Conservation (phyloP, 2,329 filamentous ascomycete species). For the Rutstroemia sp. region DNA sequence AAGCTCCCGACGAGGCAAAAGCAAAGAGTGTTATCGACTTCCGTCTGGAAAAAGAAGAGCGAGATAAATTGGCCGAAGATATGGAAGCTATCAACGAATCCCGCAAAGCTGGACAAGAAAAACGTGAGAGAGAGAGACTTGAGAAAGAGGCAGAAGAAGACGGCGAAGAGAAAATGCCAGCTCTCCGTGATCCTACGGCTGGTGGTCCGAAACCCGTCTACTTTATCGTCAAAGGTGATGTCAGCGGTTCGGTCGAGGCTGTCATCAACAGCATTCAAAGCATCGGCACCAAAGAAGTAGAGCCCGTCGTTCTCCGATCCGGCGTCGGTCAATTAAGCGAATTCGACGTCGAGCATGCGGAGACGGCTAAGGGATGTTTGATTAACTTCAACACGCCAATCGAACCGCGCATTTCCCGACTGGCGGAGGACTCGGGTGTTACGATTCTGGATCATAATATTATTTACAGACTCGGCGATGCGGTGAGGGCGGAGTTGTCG, state of each 20-base stretch:
- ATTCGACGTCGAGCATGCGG: slow-evolving; percentile 83
- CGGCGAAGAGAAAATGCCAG: slow-evolving; percentile 27
- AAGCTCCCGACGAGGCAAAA: slow-evolving; percentile 70
- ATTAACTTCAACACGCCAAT: slow-evolving; percentile 79
- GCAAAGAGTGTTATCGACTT: slow-evolving; percentile 74
- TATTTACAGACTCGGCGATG: slow-evolving; percentile 74
- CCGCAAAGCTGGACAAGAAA: slow-evolving; percentile 49
- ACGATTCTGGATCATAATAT: slow-evolving; percentile 77
- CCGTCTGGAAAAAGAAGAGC: slow-evolving; percentile 63
- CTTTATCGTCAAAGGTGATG: slow-evolving; percentile 88
- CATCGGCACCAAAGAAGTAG: slow-evolving; percentile 79
- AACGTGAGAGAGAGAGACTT: slow-evolving; percentile 52
- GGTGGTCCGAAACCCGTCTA: slow-evolving; percentile 52
- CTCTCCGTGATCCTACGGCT: slow-evolving; percentile 15
- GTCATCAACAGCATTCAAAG: slow-evolving; percentile 69
- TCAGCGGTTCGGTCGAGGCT: slow-evolving; percentile 89
- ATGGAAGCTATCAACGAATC: slow-evolving; percentile 71
- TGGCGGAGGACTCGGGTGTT: slow-evolving; percentile 67
- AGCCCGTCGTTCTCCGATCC: slow-evolving; percentile 67
- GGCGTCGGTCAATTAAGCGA: slow-evolving; percentile 73
- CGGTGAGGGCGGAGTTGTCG: slow-evolving; percentile 60
- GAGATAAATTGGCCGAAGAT: slow-evolving; percentile 56
- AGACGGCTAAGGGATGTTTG: slow-evolving; percentile 65
- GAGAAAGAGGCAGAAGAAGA: slow-evolving; percentile 38
- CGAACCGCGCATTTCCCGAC: slow-evolving; percentile 56